Evolutionary conservation across 2,329 filamentous ascomycete species (phyloP).

Genomic region (Trichoderma sp.): DNA sequence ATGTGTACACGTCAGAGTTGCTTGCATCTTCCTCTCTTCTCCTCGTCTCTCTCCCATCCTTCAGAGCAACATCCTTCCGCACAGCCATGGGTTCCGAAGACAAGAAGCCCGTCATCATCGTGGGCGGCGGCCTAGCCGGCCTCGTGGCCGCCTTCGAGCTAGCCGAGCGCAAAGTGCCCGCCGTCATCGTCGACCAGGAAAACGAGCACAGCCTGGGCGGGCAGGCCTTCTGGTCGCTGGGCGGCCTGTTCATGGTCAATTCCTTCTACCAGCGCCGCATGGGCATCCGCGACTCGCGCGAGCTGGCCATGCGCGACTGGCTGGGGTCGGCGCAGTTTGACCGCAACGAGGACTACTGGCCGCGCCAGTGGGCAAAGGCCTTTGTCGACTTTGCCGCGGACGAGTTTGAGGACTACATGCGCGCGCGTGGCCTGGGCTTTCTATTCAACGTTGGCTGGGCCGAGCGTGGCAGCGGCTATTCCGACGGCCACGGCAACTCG

Average conservation of each 20-base stretch:
- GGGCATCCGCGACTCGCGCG: conserved; percentile 60
- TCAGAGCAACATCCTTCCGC: neutral
- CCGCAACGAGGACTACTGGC: conserved; percentile 61
- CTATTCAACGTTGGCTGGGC: conserved; percentile 61
- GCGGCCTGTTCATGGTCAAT: conserved; percentile 62
- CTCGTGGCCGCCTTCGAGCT: conserved; percentile 62
- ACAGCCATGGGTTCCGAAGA: conserved; percentile 29
- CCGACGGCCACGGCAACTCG: conserved; percentile 62
- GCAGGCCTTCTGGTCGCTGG: conserved; percentile 66
- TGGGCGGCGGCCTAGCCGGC: conserved; percentile 60
- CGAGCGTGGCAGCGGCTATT: conserved; percentile 57
- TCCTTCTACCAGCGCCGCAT: conserved; percentile 57
- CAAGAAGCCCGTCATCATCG: conserved; percentile 51
- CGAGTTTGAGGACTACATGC: conserved; percentile 60
- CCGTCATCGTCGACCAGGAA: conserved; percentile 60
- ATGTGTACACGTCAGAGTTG: conserved; percentile 3
- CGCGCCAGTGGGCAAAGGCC: conserved; percentile 62
- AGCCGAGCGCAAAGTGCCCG: conserved; percentile 50
- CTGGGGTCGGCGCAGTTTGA: conserved; percentile 60
- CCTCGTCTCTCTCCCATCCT: neutral
- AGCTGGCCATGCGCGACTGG: conserved; percentile 62
- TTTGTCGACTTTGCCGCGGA: conserved; percentile 64
- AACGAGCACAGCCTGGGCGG: conserved; percentile 58
- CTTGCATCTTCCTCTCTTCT: neutral
- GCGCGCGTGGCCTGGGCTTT: conserved; percentile 54